Evolutionary conservation across 768 basidiomycete species (phyloP).

Genomic region (Xerocomellus intermedius): DNA sequence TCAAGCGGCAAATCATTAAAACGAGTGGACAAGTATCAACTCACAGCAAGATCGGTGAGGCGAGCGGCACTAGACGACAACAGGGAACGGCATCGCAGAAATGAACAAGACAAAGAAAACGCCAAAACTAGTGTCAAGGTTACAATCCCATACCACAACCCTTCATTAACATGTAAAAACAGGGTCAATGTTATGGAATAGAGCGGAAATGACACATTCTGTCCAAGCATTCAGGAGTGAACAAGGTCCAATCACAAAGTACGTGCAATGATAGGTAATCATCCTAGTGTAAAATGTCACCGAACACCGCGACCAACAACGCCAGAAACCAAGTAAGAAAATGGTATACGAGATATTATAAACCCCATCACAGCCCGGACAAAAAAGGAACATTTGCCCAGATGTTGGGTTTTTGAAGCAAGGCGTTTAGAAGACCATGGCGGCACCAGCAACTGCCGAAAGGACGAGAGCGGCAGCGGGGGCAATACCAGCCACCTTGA

Average conservation of each 20-base stretch:
- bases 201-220: conserved; percentile 5
- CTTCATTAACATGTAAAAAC: not conserved
- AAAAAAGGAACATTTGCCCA: not conserved
- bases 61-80: not conserved
- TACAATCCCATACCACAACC: not conserved
- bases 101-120: not conserved
- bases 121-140: not conserved
- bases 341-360: conserved; percentile 19
- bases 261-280: conserved; percentile 9
- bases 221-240: conserved; percentile 20
- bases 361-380: not conserved
- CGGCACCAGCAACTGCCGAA: conserved; percentile 50
- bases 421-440: conserved; percentile 42
- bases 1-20: conserved; percentile 1
- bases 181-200: conserved; percentile 3
- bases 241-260: conserved; percentile 19
- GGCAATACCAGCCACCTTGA: conserved; percentile 34
- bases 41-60: not conserved
- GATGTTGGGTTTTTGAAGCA: not conserved
- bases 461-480: conserved; percentile 37
- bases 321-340: conserved; percentile 6
- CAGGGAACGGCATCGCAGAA: not conserved
- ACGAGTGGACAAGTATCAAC: conserved; percentile 1
- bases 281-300: conserved; percentile 16
- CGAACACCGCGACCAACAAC: conserved; percentile 6